phyloP scores from a whole-genome alignment of 2,329 filamentous ascomycete species.

The Pestalotiopsis sp. region DNA sequence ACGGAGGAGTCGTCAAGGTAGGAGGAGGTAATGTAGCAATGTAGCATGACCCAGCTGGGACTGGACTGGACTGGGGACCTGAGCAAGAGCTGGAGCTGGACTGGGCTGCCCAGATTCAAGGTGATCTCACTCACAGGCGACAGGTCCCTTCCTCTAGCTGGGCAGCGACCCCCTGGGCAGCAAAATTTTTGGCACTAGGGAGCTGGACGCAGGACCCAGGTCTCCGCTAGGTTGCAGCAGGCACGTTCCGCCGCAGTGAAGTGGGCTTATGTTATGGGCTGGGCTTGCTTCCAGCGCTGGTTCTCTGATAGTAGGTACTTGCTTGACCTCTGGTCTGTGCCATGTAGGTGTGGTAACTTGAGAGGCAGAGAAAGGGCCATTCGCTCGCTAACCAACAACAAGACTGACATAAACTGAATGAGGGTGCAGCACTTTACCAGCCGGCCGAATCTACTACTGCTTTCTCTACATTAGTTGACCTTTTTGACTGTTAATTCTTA shows the following conservation, averaged over 20 bases:
- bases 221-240: conserved; percentile 13
- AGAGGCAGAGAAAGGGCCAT: too few species aligned
- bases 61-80: background rate
- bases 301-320: background rate
- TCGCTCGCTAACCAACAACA: too few species aligned
- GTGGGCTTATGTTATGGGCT: background rate
- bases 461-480: too few species aligned
- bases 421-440: too few species aligned
- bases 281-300: background rate
- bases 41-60: background rate
- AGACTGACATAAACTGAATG: too few species aligned
- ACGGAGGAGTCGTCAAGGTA: background rate
- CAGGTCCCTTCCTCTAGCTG: background rate
- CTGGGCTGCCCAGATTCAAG: background rate
- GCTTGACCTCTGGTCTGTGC: too few species aligned
- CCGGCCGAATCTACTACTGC: too few species aligned
- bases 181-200: conserved; percentile 14
- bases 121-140: background rate
- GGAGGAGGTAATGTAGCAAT: background rate
- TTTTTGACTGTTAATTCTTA: too few species aligned
- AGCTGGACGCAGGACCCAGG: background rate
- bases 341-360: too few species aligned
- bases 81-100: background rate
- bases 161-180: background rate
- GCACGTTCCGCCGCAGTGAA: background rate